These are phyloP conservation scores for Trametes cinnabarina DNA, from an alignment of 768 basidiomycete genomes.

Conservation along the genomic window DNA sequence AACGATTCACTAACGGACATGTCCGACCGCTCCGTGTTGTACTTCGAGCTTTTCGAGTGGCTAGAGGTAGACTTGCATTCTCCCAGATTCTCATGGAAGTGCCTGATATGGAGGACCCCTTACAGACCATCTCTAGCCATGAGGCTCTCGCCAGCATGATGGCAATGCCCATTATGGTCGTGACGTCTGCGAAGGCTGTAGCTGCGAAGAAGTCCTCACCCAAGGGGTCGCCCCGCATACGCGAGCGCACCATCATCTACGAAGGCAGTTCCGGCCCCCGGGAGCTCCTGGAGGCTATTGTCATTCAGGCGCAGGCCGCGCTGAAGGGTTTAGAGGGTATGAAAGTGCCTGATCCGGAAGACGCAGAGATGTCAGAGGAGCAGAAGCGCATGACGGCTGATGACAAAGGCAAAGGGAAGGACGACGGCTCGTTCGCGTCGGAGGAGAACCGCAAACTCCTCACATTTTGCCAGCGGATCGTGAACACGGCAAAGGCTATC, in stretches of 20 bases:
- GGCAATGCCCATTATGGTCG: slow-evolving; percentile 96
- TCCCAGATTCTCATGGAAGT: not conserved
- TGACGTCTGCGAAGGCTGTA: slow-evolving; percentile 63
- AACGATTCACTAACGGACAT: slow-evolving; percentile 95
- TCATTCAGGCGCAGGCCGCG: slow-evolving; percentile 90
- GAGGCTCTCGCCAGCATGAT: slow-evolving; percentile 94
- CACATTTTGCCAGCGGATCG: slow-evolving; percentile 82
- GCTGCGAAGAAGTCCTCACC: slow-evolving; percentile 50
- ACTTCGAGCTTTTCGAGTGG: slow-evolving; percentile 91
- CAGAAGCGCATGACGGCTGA: slow-evolving; percentile 80
- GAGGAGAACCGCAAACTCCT: slow-evolving; percentile 80
- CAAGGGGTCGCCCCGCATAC: slow-evolving; percentile 48
- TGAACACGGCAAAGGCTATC: slow-evolving; percentile 78
- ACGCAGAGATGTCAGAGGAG: slow-evolving; percentile 79
- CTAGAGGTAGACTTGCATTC: slow-evolving; percentile 59
- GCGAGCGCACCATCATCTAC: slow-evolving; percentile 83
- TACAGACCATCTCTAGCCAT: slow-evolving; percentile 86
- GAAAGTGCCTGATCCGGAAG: slow-evolving; percentile 43
- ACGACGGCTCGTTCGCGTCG: slow-evolving; percentile 41
- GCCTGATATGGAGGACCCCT: slow-evolving; percentile 8
- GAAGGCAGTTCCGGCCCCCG: slow-evolving; percentile 90
- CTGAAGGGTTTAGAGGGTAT: slow-evolving; percentile 79
- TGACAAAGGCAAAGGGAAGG: slow-evolving; percentile 66
- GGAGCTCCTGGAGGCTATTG: slow-evolving; percentile 87
- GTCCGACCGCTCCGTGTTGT: slow-evolving; percentile 82